Conservation (phyloP, 768 basidiomycete genomes). For the Lactifluus hygrophoroides region DNA sequence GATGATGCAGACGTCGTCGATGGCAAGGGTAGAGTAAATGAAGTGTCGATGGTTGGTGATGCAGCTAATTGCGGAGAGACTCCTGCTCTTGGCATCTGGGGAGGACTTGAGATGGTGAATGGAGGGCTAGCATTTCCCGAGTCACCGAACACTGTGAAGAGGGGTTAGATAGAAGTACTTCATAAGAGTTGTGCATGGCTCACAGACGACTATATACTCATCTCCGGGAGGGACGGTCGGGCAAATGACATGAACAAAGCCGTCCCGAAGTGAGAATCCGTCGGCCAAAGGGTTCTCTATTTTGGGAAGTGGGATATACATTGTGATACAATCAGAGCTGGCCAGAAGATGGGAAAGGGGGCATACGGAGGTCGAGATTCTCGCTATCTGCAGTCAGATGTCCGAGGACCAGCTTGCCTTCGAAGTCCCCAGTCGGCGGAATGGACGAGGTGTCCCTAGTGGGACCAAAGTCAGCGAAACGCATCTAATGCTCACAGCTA, state of each 20-base stretch:
- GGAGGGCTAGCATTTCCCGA: constrained; percentile 15
- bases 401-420: constrained; percentile 41
- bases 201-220: constrained; percentile 43
- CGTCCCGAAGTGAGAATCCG: constrained; percentile 33
- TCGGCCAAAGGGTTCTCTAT: constrained; percentile 39
- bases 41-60: not conserved
- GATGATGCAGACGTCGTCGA: not conserved
- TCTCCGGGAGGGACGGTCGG: constrained; percentile 30
- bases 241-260: constrained; percentile 33
- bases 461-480: not conserved
- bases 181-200: constrained; percentile 12
- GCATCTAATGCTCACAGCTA: not conserved
- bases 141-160: constrained; percentile 8
- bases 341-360: not conserved
- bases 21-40: not conserved
- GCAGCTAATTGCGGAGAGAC: not conserved
- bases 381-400: constrained; percentile 25
- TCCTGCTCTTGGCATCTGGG: not conserved
- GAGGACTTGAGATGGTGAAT: constrained; percentile 9
- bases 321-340: not conserved
- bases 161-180: not conserved
- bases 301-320: not conserved
- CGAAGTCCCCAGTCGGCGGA: constrained; percentile 31
- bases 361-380: constrained; percentile 46
- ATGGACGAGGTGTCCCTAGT: constrained; percentile 28